These are phyloP conservation scores for Phytopythium helicoides DNA, from an alignment of 352 stramenopile species.

Conservation along the genomic window DNA sequence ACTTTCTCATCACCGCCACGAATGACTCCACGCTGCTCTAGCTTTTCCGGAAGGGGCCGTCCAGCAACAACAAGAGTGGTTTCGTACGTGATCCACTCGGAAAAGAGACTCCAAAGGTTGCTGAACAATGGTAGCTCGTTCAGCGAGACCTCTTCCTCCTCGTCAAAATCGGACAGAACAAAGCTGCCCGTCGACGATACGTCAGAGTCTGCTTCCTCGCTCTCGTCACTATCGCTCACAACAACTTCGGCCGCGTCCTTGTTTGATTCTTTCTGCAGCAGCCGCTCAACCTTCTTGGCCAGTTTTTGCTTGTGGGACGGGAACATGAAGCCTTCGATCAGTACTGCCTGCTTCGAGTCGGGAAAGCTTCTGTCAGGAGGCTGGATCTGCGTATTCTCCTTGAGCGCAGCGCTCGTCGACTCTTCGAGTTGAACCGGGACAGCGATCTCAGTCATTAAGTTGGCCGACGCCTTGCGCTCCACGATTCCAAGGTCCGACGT, in stretches of 20 bases:
- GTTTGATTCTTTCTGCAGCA: conserved; percentile 28
- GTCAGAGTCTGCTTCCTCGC: conserved; percentile 41
- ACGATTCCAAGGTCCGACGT: conserved; percentile 66
- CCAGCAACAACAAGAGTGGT: conserved; percentile 57
- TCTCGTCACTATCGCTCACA: conserved; percentile 77
- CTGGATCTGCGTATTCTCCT: conserved; percentile 37
- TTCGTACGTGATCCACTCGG: conserved; percentile 67
- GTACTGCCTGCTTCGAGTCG: conserved; percentile 46
- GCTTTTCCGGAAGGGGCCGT: conserved; percentile 21
- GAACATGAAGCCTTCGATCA: conserved; percentile 86
- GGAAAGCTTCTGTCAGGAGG: conserved; percentile 51
- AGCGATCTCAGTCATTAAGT: conserved; percentile 23
- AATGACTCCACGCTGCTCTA: conserved; percentile 10
- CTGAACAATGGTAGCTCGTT: conserved; percentile 68
- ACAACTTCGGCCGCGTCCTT: conserved; percentile 45
- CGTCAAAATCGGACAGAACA: conserved; percentile 63
- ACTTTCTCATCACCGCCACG: conserved; percentile 23
- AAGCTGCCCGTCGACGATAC: conserved; percentile 54
- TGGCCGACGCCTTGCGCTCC: conserved; percentile 37
- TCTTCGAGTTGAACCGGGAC: conserved; percentile 15
- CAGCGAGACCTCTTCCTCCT: conserved; percentile 65
- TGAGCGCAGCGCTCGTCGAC: conserved; percentile 19
- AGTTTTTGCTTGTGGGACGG: conserved; percentile 73
- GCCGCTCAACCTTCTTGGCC: conserved; percentile 67
- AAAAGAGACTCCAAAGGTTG: conserved; percentile 73